Evolutionary conservation across 768 basidiomycete genomes (phyloP).

Genomic region (Dacryopinax spathularia): DNA sequence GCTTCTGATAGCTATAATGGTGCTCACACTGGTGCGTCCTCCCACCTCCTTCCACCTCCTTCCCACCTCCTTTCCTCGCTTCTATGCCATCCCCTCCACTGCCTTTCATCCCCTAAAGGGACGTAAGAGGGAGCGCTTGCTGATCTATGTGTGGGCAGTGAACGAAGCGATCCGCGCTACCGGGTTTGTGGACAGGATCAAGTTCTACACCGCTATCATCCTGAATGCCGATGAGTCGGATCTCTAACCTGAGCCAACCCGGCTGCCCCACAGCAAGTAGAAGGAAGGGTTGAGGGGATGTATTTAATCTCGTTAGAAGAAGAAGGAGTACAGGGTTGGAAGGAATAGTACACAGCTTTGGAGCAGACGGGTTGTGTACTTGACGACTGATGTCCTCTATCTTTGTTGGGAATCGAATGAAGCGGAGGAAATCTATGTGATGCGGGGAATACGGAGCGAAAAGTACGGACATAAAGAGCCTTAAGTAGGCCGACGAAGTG

Average conservation of each 20-base stretch:
- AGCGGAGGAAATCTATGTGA: no score
- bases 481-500: no score
- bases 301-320: not conserved
- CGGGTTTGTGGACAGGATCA: constrained; percentile 29
- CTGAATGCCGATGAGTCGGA: constrained; percentile 32
- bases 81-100: no score
- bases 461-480: no score
- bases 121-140: no score
- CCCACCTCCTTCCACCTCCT: no score
- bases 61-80: no score
- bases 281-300: not conserved
- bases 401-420: no score
- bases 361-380: no score
- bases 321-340: not conserved
- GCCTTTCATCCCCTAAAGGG: no score
- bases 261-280: not conserved
- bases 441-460: no score
- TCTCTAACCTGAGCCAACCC: not conserved
- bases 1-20: not conserved
- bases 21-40: not conserved
- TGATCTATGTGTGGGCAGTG: not conserved
- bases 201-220: constrained; percentile 33
- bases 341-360: not conserved
- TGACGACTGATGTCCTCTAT: no score
- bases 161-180: constrained; percentile 23